Evolutionary conservation across 768 basidiomycete species (phyloP).

Genomic region (Obba rivulosa): DNA sequence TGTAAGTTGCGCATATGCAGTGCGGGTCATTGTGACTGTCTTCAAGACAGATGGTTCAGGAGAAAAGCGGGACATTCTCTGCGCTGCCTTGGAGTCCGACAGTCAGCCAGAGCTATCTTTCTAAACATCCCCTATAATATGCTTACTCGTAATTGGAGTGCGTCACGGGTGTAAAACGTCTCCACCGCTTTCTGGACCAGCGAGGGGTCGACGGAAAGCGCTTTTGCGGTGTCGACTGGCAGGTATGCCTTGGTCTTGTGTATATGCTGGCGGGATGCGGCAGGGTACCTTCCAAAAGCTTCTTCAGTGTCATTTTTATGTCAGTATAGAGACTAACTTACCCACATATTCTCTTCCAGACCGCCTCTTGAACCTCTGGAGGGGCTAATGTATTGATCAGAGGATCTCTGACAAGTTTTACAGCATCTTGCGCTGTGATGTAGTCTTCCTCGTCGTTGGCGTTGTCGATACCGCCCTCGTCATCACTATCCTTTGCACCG

Average conservation of each 20-base stretch:
- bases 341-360: slow-evolving; percentile 71
- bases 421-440: slow-evolving; percentile 56
- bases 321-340: slow-evolving; percentile 21
- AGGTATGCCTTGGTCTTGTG: slow-evolving; percentile 78
- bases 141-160: slow-evolving; percentile 79
- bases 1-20: slow-evolving; percentile 88
- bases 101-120: background rate
- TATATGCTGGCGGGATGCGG: slow-evolving; percentile 53
- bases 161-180: slow-evolving; percentile 94
- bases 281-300: slow-evolving; percentile 57
- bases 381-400: slow-evolving; percentile 55
- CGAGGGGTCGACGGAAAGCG: slow-evolving; percentile 54
- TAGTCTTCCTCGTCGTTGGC: slow-evolving; percentile 44
- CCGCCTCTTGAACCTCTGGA: slow-evolving; percentile 49
- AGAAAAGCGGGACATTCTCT: slow-evolving; percentile 87
- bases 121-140: background rate
- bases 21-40: slow-evolving; percentile 75
- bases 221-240: slow-evolving; percentile 73
- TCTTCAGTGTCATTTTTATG: background rate
- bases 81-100: slow-evolving; percentile 70
- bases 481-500: slow-evolving; percentile 41
- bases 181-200: slow-evolving; percentile 86
- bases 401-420: slow-evolving; percentile 54
- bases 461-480: slow-evolving; percentile 37
- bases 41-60: slow-evolving; percentile 60